These are phyloP conservation scores for Heterobasidion occidentale DNA, from an alignment of 1,284 basidiomycete species.

Conservation along the genomic window DNA sequence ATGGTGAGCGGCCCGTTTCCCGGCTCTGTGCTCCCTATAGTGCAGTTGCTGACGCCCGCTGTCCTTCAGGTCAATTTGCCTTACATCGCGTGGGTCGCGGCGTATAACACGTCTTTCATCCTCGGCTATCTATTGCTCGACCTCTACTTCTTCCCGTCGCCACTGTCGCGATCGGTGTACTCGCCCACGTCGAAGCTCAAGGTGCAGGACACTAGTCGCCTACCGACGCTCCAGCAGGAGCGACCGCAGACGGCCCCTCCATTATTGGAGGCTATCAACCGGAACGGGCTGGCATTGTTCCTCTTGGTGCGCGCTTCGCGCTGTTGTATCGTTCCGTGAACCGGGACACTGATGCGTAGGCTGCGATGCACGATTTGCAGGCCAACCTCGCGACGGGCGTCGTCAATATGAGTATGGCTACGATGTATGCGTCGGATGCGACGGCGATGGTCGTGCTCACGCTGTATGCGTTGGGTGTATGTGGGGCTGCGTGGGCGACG, in stretches of 20 bases:
- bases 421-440: constrained; percentile 68
- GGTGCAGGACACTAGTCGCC: constrained; percentile 16
- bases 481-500: constrained; percentile 51
- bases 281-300: constrained; percentile 76
- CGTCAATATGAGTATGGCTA: constrained; percentile 75
- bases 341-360: not conserved
- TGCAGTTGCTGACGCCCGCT: not conserved
- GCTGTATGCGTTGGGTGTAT: constrained; percentile 56
- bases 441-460: constrained; percentile 60
- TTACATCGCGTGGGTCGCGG: constrained; percentile 87
- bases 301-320: constrained; percentile 53
- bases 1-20: constrained; percentile 43
- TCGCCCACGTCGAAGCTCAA: constrained; percentile 33
- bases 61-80: constrained; percentile 69
- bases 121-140: constrained; percentile 79
- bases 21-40: no score
- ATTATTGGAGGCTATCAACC: constrained; percentile 77
- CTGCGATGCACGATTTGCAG: constrained; percentile 26
- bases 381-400: constrained; percentile 86
- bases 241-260: constrained; percentile 33
- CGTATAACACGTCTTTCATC: constrained; percentile 86
- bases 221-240: constrained; percentile 3
- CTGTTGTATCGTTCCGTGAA: not conserved
- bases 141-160: constrained; percentile 52
- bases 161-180: constrained; percentile 24